Base-by-base conservation (phyloP, 768 basidiomycete species). In the Lanmaoa pseudosensibilis region DNA sequence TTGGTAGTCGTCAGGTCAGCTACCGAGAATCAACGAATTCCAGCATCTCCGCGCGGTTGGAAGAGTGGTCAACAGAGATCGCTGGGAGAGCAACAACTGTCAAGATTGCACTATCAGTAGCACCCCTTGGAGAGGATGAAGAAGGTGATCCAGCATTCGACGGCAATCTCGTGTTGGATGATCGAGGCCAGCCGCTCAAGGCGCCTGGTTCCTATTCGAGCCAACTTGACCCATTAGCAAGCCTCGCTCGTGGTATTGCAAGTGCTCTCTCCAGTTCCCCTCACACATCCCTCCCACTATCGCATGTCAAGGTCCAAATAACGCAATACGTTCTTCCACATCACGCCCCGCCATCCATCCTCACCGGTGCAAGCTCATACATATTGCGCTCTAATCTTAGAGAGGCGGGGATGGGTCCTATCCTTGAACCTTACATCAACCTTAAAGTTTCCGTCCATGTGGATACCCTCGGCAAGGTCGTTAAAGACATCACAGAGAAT, bases 401-500 rank as follows among this genome's bases (percentile, higher is more conserved):
- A 25, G 77, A 79, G 32, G 83, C 84, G 4, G 87, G 87, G 11
- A 78, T 83, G 64, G 92, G 92, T 2, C 78, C 88, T 4, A 70
- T 94, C 41, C 78, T 92, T 70, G 92, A 94, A 66, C 92, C 93
- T 11, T 94, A 83, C 60, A 79, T 91, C 25, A 73, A 74, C 32
- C 74, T 92, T 60, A 91, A 85, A 61, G 78, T 91, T 45, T 82
- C 81, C 16, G 83, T 91, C 8, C 76, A 77, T 25, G 86, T 87
- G 59, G 83, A 85, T 56, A 78, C 77, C 55, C 74, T 94, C 3
- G 91, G 92, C 23, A 89, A 84, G 63, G 84, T 90, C 21, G 82
- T 92, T 45, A 90, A 87, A 65, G 92, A 94, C 63, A 74, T 94
- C n/a, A 88, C 87, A 11, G 91, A 93, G 67, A 82, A 87, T 57